These are phyloP conservation scores for Colletotrichum salicis DNA, from an alignment of 2,329 filamentous ascomycete genomes.

Conservation along the genomic window DNA sequence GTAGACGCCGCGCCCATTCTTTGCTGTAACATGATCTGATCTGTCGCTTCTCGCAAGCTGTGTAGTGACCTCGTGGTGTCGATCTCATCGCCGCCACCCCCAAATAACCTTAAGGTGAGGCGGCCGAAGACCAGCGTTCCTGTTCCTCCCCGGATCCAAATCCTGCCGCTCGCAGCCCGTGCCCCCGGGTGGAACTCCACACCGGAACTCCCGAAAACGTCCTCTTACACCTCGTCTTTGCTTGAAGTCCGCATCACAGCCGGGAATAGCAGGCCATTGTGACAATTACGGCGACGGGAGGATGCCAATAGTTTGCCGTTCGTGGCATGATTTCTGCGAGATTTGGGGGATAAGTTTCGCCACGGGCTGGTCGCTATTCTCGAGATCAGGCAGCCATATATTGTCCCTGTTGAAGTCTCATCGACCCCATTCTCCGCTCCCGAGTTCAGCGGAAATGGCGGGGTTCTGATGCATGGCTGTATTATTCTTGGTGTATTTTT, in stretches of 20 bases:
- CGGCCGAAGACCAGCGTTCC: slow-evolving; percentile 7
- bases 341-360: not conserved
- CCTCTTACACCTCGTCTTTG: not conserved
- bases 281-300: not conserved
- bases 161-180: slow-evolving; percentile 10
- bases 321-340: not conserved
- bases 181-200: slow-evolving; percentile 30
- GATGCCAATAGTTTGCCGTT: not conserved
- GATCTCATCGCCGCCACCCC: not conserved
- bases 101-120: slow-evolving; percentile 7
- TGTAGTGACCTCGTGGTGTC: not conserved
- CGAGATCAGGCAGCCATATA: slow-evolving; percentile 16
- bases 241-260: not conserved
- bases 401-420: slow-evolving; percentile 6
- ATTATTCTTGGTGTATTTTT: not conserved
- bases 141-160: slow-evolving; percentile 21
- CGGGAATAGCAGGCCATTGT: slow-evolving; percentile 6
- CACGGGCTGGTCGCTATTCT: not conserved
- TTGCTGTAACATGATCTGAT: not conserved
- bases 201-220: not conserved
- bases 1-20: not conserved
- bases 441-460: not conserved
- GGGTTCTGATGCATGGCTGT: not conserved
- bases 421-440: not conserved
- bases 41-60: not conserved